These are phyloP conservation scores for Bolboschoenoplectus hybrid DNA, from an alignment of 202 grass and related monocot genomes.

Conservation along the genomic window DNA sequence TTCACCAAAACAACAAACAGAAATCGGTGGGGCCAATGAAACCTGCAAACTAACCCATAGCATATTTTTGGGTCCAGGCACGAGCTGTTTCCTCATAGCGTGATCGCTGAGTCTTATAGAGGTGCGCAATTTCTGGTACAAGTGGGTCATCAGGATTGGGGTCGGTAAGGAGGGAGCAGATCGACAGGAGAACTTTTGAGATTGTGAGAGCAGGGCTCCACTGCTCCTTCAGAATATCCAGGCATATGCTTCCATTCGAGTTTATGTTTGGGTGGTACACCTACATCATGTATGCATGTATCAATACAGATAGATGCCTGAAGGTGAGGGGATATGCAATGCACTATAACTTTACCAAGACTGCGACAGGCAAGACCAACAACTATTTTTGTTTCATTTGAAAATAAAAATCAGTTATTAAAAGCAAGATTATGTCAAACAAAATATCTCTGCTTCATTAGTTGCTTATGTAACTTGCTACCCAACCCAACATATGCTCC, in stretches of 20 bases:
- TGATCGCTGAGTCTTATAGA: constrained; percentile 75
- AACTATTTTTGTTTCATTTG: background rate
- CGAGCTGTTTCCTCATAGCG: constrained; percentile 75
- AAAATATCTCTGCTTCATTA: background rate
- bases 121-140: constrained; percentile 77
- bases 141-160: constrained; percentile 81
- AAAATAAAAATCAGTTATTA: constrained; percentile 1
- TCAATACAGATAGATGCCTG: background rate
- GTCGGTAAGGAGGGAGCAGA: constrained; percentile 83
- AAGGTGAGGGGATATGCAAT: background rate
- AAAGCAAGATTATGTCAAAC: background rate
- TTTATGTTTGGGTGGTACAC: constrained; percentile 94
- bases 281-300: constrained; percentile 43
- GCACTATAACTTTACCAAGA: background rate
- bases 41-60: constrained; percentile 52
- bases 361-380: background rate
- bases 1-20: constrained; percentile 8
- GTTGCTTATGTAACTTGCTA: background rate
- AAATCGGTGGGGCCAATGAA: background rate
- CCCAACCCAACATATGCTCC: background rate
- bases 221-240: constrained; percentile 95
- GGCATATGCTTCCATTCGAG: constrained; percentile 87
- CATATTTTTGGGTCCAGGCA: constrained; percentile 88
- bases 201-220: constrained; percentile 87
- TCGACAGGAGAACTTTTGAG: constrained; percentile 86